Base-by-base conservation (phyloP, 2,329 filamentous ascomycete species). In the Ophiostoma himal-ulmi region DNA sequence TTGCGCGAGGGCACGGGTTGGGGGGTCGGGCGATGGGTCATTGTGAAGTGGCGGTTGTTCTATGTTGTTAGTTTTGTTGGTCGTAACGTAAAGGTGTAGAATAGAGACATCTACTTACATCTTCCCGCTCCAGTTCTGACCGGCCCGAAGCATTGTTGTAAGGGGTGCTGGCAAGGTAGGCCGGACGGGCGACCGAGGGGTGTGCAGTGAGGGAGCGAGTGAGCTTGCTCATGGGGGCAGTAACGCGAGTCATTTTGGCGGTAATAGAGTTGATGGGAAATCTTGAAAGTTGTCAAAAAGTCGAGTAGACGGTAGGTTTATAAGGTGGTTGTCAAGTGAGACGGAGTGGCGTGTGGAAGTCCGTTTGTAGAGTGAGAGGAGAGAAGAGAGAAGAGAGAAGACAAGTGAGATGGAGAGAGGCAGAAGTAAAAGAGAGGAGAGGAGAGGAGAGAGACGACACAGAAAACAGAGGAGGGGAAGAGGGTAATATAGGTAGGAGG, bases 181-280 rank as follows among this genome's bases (percentile, higher is more conserved):
- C 76, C 41, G 77, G 76, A 66, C 78, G 78, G 68, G 77, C 74
- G 37, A 78, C 75, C 30, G 79, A 76, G 30, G 82, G 77, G n/a
- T 82, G 78, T 71, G 82, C 79, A 76, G 79, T 78, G 73, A 85
- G 75, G 67, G 80, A 79, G 73, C 84, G 81, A 74, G 82, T 73
- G 76, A 86, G 79, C 78, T 84, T 85, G 76, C 80, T 77, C 74
- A 82, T 78, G 76, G 83, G 82, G 65, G 81, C 80, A 20, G 83
- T 82, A 72, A 86, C 79, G 76, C 84, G 79, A 67, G 84, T 84
- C 81, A 85, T 85, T 71, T 26, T 78, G 71, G 68, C 5, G 34
- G 13, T 30, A n/a, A 20, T 20, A 30, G 30, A 30, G 20, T 37
- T 41, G n/a, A 3, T 67, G 64, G 13, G 17, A 13, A 14, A 13